Evolutionary conservation across 1,284 basidiomycete species (phyloP), one percentile per base, ranked within the genome.

Genomic region (Ustilago sp.): DNA sequence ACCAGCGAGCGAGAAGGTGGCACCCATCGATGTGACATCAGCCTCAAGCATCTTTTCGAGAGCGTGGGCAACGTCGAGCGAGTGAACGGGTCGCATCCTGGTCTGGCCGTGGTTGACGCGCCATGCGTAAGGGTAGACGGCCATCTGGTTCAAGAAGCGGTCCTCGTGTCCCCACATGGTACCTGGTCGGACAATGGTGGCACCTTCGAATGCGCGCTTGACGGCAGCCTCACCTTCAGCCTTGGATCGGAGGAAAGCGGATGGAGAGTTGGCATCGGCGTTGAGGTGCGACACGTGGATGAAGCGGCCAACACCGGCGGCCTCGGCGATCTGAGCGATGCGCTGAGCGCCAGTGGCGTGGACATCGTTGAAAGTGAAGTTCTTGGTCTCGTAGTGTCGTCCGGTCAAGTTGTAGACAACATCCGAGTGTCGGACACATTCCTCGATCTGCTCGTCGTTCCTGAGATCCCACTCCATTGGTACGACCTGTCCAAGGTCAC

Each of bases 201-300:
- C 94, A 51, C 89, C 89, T 6, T 93, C 92, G 89, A 96, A 98
- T 8, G 90, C 93, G 62, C 90, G 90, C 85, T 91, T 92, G 77
- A 98, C 95, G 55, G 90, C 91, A 79, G 92, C 91, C 87, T 99
- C 96, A 36, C 96, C 96, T 75, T 92, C 91, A 53, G 91, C 93
- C 87, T 99, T 99, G 73, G 94, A 90, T 74, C 91, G 90, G 87
- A 98, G 96, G 87, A 94, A 94, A 59, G 89, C 89, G 54, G 94
- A 97, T 1, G 90, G 85, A 9, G 95, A 98, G 80, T 91, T 88
- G 36, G 90, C 88, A 55, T 92, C 90, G 32, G 96, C 95, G 87
- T 98, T 96, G 77, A 99, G 88, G 87, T 99, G 97, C 11, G 96
- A 99, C 79, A 99, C 90, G 83, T 99, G 96, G 61, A 99, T 91